Evolutionary conservation across 2,329 filamentous ascomycete genomes (phyloP).

Genomic region (Trichoderma gracile): DNA sequence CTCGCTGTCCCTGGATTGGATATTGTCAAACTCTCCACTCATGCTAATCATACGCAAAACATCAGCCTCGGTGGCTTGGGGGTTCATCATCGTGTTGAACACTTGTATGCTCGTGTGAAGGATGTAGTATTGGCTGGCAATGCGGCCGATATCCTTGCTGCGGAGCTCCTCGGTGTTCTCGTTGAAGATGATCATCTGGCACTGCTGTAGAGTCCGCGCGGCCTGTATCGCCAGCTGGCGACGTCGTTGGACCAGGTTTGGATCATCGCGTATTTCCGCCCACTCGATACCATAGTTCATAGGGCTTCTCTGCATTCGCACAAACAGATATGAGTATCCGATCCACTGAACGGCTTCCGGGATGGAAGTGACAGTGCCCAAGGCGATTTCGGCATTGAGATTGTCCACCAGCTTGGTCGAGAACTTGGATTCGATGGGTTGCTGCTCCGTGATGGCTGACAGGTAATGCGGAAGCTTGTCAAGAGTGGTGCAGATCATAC

Average conservation of each 20-base stretch:
- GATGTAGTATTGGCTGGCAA: conserved; percentile 97
- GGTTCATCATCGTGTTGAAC: conserved; percentile 93
- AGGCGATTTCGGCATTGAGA: conserved; percentile 87
- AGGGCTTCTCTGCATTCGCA: conserved; percentile 91
- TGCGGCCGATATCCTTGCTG: conserved; percentile 92
- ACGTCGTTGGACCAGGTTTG: conserved; percentile 79
- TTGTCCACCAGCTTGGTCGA: conserved; percentile 94
- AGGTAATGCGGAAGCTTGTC: conserved; percentile 91
- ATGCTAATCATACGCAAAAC: conserved; percentile 94
- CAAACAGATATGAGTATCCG: conserved; percentile 95
- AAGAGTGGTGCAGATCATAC: conserved; percentile 96
- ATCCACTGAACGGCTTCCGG: conserved; percentile 95
- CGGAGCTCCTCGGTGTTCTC: conserved; percentile 89
- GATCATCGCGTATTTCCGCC: conserved; percentile 86
- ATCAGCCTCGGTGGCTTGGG: conserved; percentile 83
- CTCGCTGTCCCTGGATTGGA: conserved; percentile 88
- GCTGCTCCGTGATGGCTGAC: conserved; percentile 88
- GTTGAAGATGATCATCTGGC: conserved; percentile 99
- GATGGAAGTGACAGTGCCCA: conserved; percentile 94
- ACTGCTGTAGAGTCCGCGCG: conserved; percentile 81
- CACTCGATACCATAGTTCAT: conserved; percentile 94
- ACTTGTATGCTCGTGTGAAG: conserved; percentile 90
- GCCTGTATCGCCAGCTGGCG: conserved; percentile 86
- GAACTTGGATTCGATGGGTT: conserved; percentile 96
- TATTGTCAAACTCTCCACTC: conserved; percentile 97